Evolutionary conservation across 441 rosid species (phyloP).

Genomic region (Pelargonium myrrhifolium): DNA sequence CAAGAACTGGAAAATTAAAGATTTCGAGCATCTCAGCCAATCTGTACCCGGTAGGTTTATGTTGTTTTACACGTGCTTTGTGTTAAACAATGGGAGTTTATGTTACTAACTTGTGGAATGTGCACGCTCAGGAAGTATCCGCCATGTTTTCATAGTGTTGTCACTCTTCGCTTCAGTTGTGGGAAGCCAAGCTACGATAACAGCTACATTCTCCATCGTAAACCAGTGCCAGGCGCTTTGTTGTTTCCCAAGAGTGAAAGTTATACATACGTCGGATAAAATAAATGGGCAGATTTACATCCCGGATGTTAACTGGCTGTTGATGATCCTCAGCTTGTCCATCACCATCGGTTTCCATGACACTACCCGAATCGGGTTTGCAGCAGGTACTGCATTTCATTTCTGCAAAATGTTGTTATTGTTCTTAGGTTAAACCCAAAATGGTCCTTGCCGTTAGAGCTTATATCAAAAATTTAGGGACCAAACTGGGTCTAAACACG

Average conservation of each 20-base stretch:
- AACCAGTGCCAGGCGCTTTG: constrained; percentile 57
- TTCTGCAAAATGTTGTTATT: constrained; percentile 2
- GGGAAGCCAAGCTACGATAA: constrained; percentile 72
- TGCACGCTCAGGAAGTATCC: constrained; percentile 31
- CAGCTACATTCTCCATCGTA: constrained; percentile 62
- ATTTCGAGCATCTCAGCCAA: constrained; percentile 40
- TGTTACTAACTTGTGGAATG: constrained; percentile 17
- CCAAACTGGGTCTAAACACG: no score
- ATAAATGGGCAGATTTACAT: constrained; percentile 58
- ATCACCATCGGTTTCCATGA: constrained; percentile 43
- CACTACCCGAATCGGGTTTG: constrained; percentile 33
- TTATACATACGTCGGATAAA: constrained; percentile 50
- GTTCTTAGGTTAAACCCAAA: no score
- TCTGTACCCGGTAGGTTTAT: constrained; percentile 46
- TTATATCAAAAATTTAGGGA: no score
- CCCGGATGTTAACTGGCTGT: constrained; percentile 52
- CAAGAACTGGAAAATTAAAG: constrained; percentile 21
- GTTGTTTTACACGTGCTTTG: not conserved
- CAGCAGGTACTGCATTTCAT: constrained; percentile 33
- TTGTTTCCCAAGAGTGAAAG: constrained; percentile 59
- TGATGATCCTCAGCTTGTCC: constrained; percentile 55
- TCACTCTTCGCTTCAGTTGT: constrained; percentile 51
- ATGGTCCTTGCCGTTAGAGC: no score
- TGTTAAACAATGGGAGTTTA: not conserved
- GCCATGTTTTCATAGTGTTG: constrained; percentile 33